Conservation (phyloP, 106 monocot species). For the Xerophyta viscosa region DNA sequence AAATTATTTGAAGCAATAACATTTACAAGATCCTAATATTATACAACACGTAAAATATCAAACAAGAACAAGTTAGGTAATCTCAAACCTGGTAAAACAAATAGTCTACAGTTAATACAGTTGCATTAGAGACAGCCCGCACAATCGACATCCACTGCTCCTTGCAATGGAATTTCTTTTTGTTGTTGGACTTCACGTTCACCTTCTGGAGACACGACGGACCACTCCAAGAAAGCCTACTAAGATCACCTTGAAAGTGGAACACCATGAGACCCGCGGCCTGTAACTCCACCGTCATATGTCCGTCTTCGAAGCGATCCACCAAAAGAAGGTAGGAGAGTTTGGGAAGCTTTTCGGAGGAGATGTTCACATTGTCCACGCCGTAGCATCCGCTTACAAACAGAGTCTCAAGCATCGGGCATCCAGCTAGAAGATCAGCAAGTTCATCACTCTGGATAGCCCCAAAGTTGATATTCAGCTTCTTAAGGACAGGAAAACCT, state of each 20-base stretch:
- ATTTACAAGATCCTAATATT: background rate
- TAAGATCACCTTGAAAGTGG: constrained; percentile 1
- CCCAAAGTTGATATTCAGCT: background rate
- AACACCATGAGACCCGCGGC: background rate
- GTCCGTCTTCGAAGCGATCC: background rate
- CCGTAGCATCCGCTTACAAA: background rate
- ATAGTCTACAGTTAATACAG: background rate
- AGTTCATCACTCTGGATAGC: background rate
- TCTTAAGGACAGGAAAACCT: constrained; percentile 1
- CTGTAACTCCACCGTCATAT: background rate
- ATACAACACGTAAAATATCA: background rate
- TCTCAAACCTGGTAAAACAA: constrained; percentile 6
- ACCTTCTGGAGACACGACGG: background rate
- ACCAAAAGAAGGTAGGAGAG: too few species aligned
- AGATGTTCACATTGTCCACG: background rate
- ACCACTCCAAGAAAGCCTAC: background rate
- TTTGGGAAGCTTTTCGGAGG: too few species aligned
- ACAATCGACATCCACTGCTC: background rate
- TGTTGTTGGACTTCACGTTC: background rate
- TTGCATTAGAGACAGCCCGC: background rate
- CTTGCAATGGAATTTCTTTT: background rate
- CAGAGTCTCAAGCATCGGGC: background rate
- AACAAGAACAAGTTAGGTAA: background rate
- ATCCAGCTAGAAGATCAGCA: background rate
- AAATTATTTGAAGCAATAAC: background rate